Percentiles rank a stretch among this genome's conserved stretches.
These are phyloP conservation scores for Stereocaulon alpinum DNA, from an alignment of 495 filamentous ascomycete genomes.

Conservation along the genomic window DNA sequence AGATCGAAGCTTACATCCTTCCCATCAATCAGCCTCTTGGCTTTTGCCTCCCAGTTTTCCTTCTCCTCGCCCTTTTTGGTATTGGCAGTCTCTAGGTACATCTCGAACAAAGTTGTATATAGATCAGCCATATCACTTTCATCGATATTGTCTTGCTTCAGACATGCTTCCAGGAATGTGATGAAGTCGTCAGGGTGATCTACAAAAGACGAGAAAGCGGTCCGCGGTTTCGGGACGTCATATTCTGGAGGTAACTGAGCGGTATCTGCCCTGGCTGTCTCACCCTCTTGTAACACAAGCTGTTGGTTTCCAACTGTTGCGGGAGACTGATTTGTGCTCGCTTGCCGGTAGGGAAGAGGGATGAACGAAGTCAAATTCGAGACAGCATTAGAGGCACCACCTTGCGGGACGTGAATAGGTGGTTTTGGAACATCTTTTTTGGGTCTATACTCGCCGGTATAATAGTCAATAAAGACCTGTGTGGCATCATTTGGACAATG, in stretches of 20 bases:
- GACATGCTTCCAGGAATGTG: constrained; percentile 76
- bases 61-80: constrained; percentile 55
- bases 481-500: constrained; percentile 74
- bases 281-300: constrained; percentile 20
- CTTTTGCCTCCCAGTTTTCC: constrained; percentile 79
- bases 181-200: constrained; percentile 89
- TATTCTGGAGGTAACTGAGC: constrained; percentile 28
- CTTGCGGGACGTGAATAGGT: constrained; percentile 42
- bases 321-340: constrained; percentile 35
- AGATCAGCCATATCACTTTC: constrained; percentile 71
- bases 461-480: constrained; percentile 83
- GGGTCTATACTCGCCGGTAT: constrained; percentile 72
- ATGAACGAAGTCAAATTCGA: constrained; percentile 73
- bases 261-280: constrained; percentile 27
- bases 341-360: constrained; percentile 78
- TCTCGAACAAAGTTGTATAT: constrained; percentile 93
- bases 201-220: constrained; percentile 92
- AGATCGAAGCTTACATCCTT: constrained; percentile 44
- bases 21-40: constrained; percentile 69
- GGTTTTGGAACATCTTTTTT: constrained; percentile 47
- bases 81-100: constrained; percentile 85
- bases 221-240: constrained; percentile 63
- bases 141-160: constrained; percentile 53
- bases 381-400: constrained; percentile 56
- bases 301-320: constrained; percentile 28